Evolutionary conservation across 225 moss, liverwort and hornwort species (phyloP).

Genomic region (Pleurozium schreberi): DNA sequence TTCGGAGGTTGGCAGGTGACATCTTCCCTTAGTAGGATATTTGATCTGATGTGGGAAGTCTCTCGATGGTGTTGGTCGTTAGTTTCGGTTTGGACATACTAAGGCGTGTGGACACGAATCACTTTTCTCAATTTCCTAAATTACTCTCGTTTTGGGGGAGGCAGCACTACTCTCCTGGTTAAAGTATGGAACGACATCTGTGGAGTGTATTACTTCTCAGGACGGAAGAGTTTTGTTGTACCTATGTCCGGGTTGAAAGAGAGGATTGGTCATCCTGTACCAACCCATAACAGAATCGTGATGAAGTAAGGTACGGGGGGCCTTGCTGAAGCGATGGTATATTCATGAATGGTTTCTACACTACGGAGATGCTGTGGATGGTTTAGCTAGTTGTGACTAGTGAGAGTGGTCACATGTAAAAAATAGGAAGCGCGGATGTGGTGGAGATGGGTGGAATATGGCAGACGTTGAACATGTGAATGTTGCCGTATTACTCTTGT

Average conservation of each 20-base stretch:
- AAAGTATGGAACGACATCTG: no score
- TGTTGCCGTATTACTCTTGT: background rate
- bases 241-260: background rate
- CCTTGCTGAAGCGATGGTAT: background rate
- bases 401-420: background rate
- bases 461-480: no score
- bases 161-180: background rate
- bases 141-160: background rate
- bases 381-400: background rate
- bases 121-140: no score
- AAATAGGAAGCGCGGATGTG: background rate
- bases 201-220: no score
- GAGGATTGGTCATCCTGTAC: background rate
- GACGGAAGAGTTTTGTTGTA: no score
- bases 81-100: no score
- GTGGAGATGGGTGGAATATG: no score
- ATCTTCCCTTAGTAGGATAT: accelerated
- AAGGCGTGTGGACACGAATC: background rate
- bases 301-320: background rate
- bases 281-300: background rate
- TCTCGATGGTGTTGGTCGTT: no score
- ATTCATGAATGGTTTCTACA: background rate
- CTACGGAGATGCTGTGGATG: background rate
- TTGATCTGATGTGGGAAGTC: background rate
- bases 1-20: no score